phyloP scores from a whole-genome alignment of 441 rosid species.

The Jatropha podagrica region DNA sequence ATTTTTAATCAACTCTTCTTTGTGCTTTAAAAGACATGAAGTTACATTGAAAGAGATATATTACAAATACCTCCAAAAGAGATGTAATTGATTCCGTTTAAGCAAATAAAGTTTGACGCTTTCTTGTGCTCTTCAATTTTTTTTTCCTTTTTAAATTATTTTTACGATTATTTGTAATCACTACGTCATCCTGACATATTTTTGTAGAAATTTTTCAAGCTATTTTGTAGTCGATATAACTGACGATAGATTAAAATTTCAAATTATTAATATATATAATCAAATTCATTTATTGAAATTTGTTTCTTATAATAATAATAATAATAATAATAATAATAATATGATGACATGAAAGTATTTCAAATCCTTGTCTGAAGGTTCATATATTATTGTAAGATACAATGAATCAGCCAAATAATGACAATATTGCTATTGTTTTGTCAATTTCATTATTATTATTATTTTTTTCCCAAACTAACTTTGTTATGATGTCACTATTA shows the following conservation, averaged over 20 bases:
- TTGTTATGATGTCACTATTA: no score
- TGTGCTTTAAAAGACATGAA: conserved; percentile 27
- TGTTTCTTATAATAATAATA: no score
- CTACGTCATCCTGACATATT: conserved; percentile 14
- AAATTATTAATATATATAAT: no score
- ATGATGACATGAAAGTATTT: background rate
- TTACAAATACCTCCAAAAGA: conserved; percentile 17
- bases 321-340: no score
- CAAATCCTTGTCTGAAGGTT: conserved; percentile 13
- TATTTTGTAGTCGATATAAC: no score
- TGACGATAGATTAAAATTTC: no score
- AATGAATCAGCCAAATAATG: conserved; percentile 9
- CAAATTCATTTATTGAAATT: no score
- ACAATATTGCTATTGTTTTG: background rate
- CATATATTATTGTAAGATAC: conserved; percentile 17
- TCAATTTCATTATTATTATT: no score
- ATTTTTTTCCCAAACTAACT: no score
- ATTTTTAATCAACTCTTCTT: conserved; percentile 22
- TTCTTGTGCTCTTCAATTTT: conserved; percentile 3
- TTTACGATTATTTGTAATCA: background rate
- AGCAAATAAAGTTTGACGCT: conserved; percentile 21
- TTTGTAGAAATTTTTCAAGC: no score
- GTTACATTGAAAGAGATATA: conserved; percentile 24
- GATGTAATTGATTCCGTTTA: conserved; percentile 21
- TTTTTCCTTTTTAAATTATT: background rate